Evolutionary conservation across 2,329 filamentous ascomycete genomes (phyloP).

Genomic region (Penicillium sp.): DNA sequence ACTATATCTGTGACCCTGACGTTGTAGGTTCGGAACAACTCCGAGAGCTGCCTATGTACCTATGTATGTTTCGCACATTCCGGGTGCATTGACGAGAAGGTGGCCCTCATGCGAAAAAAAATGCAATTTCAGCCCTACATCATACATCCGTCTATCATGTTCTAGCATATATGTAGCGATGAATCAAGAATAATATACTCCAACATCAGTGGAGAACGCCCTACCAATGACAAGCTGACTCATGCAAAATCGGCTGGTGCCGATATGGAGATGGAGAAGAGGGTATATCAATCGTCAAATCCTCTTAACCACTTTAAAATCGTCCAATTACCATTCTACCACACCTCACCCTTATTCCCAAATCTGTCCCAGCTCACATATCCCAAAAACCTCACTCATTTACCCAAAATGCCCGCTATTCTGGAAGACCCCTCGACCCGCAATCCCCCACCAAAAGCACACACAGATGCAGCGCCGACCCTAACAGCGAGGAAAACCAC

Average conservation of each 20-base stretch:
- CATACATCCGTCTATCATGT: background rate
- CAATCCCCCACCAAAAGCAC: slow-evolving; percentile 24
- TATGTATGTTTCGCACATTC: background rate
- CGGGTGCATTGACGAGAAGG: background rate
- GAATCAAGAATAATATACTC: background rate
- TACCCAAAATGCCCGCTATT: slow-evolving; percentile 32
- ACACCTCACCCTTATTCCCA: background rate
- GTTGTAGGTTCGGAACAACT: background rate
- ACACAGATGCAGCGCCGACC: slow-evolving; percentile 15
- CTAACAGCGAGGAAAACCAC: slow-evolving; percentile 23
- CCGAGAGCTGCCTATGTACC: background rate
- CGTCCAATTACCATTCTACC: background rate
- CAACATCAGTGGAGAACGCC: slow-evolving; percentile 13
- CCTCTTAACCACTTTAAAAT: background rate
- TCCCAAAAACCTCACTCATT: background rate
- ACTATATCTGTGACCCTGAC: background rate
- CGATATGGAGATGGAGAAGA: background rate
- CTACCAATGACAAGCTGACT: slow-evolving; percentile 20
- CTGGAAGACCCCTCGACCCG: slow-evolving; percentile 34
- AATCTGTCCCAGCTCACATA: background rate
- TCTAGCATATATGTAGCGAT: background rate
- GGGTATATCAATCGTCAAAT: slow-evolving; percentile 1
- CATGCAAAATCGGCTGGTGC: slow-evolving; percentile 6
- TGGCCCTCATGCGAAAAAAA: background rate
- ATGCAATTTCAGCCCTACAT: background rate